Conservation (phyloP, 768 basidiomycete genomes). For the Filobasidium wieringae region DNA sequence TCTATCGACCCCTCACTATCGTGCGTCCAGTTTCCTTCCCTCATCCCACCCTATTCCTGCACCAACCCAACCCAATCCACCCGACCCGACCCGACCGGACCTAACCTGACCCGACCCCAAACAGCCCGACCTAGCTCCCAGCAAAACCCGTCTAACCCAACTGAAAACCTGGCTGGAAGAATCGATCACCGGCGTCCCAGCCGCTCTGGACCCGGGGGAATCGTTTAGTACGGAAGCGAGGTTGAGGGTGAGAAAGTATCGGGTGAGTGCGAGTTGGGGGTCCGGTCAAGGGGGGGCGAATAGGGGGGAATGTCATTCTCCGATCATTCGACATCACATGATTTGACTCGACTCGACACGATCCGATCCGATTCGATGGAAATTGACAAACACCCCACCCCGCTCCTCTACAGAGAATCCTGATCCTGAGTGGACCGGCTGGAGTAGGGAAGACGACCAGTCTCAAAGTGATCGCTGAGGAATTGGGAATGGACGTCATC, state of each 20-base stretch:
- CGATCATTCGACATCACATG: too few relatives aligned
- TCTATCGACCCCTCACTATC: conserved; percentile 20
- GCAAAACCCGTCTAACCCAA: conserved; percentile 25
- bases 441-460: conserved; percentile 86
- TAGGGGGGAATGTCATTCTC: too few relatives aligned
- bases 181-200: conserved; percentile 25
- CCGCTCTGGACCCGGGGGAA: background rate
- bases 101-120: too few relatives aligned
- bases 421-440: conserved; percentile 75
- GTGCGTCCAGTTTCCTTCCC: too few relatives aligned
- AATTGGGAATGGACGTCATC: conserved; percentile 64
- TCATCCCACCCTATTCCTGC: too few relatives aligned
- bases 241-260: conserved; percentile 34
- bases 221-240: conserved; percentile 7
- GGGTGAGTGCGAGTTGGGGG: conserved; percentile 18
- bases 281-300: background rate
- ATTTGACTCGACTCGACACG: too few relatives aligned
- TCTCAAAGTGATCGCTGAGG: conserved; percentile 57
- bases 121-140: conserved; percentile 31
- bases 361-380: too few relatives aligned
- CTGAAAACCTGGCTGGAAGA: conserved; percentile 36
- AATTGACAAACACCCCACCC: too few relatives aligned
- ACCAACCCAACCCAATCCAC: too few relatives aligned
- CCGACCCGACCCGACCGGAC: too few relatives aligned
- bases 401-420: conserved; percentile 51